phyloP scores from a whole-genome alignment of 2,329 filamentous ascomycete species.

The Penicillium sp. region DNA sequence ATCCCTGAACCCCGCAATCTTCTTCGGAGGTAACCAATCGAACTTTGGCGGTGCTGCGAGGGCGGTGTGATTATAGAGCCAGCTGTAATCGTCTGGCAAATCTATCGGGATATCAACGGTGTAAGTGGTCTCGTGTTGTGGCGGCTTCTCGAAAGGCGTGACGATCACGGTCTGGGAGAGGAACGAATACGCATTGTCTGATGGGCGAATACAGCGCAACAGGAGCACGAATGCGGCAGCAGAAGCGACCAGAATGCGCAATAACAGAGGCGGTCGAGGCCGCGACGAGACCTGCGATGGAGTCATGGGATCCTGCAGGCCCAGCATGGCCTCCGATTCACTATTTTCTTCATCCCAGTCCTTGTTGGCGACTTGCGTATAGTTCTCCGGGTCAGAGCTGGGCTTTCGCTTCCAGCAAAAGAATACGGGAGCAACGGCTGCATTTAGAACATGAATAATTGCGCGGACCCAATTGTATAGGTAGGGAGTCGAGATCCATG shows the following conservation, averaged over 20 bases:
- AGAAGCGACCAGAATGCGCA: constrained; percentile 11
- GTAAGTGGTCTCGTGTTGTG: constrained; percentile 7
- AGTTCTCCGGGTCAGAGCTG: constrained; percentile 2
- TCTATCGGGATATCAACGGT: constrained; percentile 16
- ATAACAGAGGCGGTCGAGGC: constrained; percentile 1
- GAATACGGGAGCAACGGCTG: neutral
- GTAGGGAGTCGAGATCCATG: constrained; percentile 21
- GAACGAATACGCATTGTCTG: constrained; percentile 19
- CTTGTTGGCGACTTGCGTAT: constrained; percentile 16
- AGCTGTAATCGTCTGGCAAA: constrained; percentile 22
- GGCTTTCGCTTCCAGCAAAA: constrained; percentile 9
- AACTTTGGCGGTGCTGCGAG: constrained; percentile 15
- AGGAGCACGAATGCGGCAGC: constrained; percentile 5
- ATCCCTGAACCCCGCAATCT: constrained; percentile 25
- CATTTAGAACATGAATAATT: constrained; percentile 1
- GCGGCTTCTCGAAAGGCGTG: constrained; percentile 23
- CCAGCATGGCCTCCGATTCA: constrained; percentile 8
- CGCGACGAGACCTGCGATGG: neutral
- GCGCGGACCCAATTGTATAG: constrained; percentile 16
- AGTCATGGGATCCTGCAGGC: neutral
- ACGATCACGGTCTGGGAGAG: constrained; percentile 26
- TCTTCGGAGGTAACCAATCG: constrained; percentile 25
- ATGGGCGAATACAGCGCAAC: constrained; percentile 20
- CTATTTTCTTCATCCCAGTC: constrained; percentile 20
- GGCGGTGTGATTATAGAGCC: constrained; percentile 27